Conservation (phyloP, 306 rosid genomes). For the Acacia acuminata region DNA sequence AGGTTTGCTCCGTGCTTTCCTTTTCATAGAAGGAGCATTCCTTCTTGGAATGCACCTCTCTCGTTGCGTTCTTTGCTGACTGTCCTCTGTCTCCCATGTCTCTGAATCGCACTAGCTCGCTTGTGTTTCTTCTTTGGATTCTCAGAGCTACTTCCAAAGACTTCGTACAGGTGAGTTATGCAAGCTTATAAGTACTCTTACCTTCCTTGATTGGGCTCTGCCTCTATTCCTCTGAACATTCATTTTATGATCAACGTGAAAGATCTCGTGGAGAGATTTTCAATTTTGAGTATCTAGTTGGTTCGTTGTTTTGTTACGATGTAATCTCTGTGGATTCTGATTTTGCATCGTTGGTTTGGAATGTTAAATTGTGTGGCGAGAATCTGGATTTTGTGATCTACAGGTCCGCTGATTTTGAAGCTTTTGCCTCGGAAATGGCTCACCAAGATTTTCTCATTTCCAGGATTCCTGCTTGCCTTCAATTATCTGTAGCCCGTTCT, state of each 20-base stretch:
- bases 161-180: not conserved
- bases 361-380: not conserved
- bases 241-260: not conserved
- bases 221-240: not conserved
- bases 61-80: not conserved
- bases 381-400: not conserved
- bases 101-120: not conserved
- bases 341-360: not conserved
- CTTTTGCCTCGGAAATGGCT: not conserved
- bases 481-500: not conserved
- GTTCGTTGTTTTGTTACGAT: not conserved
- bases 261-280: not conserved
- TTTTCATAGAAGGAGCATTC: slow-evolving; percentile 34
- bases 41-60: no score
- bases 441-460: not conserved
- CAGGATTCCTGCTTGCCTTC: not conserved
- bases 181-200: not conserved
- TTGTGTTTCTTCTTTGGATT: not conserved
- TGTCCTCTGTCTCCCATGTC: not conserved
- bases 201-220: not conserved
- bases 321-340: not conserved
- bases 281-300: not conserved
- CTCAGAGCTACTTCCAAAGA: not conserved
- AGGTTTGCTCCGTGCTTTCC: not conserved
- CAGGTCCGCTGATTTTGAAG: not conserved